Percentiles rank a stretch among this genome's conserved stretches.
These are phyloP conservation scores for Phytophthora chlamydospora DNA, from an alignment of 352 stramenopile species.

Conservation along the genomic window DNA sequence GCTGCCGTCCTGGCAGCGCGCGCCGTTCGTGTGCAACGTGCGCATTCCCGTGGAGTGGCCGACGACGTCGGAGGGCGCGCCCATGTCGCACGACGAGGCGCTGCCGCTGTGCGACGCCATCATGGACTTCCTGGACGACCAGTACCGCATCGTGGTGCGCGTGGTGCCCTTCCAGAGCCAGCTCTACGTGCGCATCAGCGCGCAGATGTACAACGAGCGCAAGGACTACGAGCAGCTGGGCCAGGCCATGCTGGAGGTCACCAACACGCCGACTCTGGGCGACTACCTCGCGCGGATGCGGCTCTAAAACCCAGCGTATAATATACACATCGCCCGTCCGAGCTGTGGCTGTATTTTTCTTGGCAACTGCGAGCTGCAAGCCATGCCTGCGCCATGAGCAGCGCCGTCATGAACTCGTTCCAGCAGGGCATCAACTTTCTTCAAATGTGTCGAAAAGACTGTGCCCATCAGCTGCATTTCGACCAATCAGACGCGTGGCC, in stretches of 20 bases:
- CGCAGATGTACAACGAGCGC: slow-evolving; percentile 88
- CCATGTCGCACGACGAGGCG: slow-evolving; percentile 68
- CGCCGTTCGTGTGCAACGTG: slow-evolving; percentile 84
- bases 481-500: no score
- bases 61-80: slow-evolving; percentile 41
- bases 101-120: slow-evolving; percentile 72
- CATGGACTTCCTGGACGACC: slow-evolving; percentile 82
- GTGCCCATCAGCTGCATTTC: no score
- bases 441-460: no score
- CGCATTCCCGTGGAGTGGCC: slow-evolving; percentile 77
- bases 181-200: slow-evolving; percentile 82
- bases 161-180: slow-evolving; percentile 70
- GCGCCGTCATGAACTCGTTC: no score
- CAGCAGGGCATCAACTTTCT: no score
- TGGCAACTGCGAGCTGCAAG: no score
- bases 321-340: slow-evolving; percentile 27
- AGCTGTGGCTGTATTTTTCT: no score
- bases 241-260: slow-evolving; percentile 76
- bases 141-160: slow-evolving; percentile 73
- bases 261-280: slow-evolving; percentile 62
- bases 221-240: slow-evolving; percentile 79
- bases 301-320: slow-evolving; percentile 47
- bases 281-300: slow-evolving; percentile 73
- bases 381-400: no score
- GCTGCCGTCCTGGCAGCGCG: slow-evolving; percentile 79